Base-by-base conservation (phyloP, 2,329 filamentous ascomycete genomes). In the Fusarium pseudocircinatum region DNA sequence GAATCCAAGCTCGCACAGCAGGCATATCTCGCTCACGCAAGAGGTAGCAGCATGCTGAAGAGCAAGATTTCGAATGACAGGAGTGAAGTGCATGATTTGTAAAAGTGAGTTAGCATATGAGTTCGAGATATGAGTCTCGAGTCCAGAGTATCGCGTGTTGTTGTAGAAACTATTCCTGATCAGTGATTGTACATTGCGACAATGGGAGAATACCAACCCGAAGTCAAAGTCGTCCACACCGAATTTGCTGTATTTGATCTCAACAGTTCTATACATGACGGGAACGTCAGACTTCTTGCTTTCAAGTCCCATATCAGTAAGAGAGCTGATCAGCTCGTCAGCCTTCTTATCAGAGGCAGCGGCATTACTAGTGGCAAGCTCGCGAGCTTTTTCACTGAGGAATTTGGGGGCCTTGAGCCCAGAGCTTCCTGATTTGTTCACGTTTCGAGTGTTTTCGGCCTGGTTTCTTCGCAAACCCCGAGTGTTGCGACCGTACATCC, bases 161-260 rank as follows among this genome's bases (percentile, higher is more conserved):
- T 99, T 99, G 86, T 97, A 99, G 81, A 94, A 98, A 64, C 94
- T 94, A 73, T 8, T 18, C 20, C 14, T 28, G 24, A 64, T 79
- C 32, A 81, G 78, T 46, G n/a, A 54, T 28, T 2, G 34, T n/a
- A 20, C 12, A 26, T 56, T 36, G 3, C 36, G 13, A 28, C 37
- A 60, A 66, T 52, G 71, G 65, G 32, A n/a, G 39, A 32, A 32
- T 36, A 83, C 90, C 78, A 84, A 94, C 91, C 93, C 93, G 83
- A 99, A 99, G 82, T 99, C 96, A 81, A 99, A 99, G 82, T 99
- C 97, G 78, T 98, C 96, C n/a, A 99, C 95, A 26, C 96, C 96
- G 82, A 98, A 99, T 80, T 95, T 97, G 86, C 96, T 98, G 85
- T 98, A 99, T 81, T 98, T 98, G 84, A 99, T 99, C 81, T 98